Conservation (phyloP, 768 basidiomycete genomes). For the Kwoniella botswanensis region DNA sequence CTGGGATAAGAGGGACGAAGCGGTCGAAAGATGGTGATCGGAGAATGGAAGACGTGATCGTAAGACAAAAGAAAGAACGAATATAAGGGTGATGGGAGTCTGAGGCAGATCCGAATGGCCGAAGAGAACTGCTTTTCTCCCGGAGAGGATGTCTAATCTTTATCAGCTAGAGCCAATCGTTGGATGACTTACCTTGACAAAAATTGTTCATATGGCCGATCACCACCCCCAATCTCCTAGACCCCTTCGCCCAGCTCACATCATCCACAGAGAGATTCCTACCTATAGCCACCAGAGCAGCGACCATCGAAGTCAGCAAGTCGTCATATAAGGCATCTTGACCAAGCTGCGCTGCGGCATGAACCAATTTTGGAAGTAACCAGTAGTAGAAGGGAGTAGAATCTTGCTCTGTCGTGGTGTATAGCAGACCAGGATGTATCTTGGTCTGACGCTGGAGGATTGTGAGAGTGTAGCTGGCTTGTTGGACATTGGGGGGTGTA, state of each 20-base stretch:
- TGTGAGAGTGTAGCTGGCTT: constrained; percentile 37
- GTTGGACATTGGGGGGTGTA: constrained; percentile 10
- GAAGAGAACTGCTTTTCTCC: constrained; percentile 9
- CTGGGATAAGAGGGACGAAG: constrained; percentile 15
- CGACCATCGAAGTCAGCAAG: constrained; percentile 16
- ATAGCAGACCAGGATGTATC: constrained; percentile 39
- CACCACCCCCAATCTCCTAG: constrained; percentile 15
- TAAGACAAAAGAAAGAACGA: constrained; percentile 10
- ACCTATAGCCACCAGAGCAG: constrained; percentile 22
- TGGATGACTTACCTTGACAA: constrained; percentile 25
- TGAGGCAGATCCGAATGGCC: background rate
- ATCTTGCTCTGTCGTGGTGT: background rate
- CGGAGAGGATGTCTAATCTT: background rate
- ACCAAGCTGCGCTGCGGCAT: constrained; percentile 23
- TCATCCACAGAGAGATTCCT: constrained; percentile 30
- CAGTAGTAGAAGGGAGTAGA: constrained; percentile 48
- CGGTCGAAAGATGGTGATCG: constrained; percentile 1
- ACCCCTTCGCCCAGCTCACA: constrained; percentile 23
- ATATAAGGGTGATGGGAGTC: background rate
- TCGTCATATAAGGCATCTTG: constrained; percentile 26
- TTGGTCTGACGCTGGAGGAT: constrained; percentile 39
- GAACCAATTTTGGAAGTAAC: constrained; percentile 44
- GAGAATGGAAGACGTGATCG: constrained; percentile 10
- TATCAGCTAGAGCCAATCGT: background rate
- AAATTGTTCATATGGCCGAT: constrained; percentile 24